A percentile compares a stretch with the other conserved stretches of the same genome.
These are phyloP conservation scores for Vicia faba DNA, from an alignment of 306 rosid genomes.

Conservation along the genomic window DNA sequence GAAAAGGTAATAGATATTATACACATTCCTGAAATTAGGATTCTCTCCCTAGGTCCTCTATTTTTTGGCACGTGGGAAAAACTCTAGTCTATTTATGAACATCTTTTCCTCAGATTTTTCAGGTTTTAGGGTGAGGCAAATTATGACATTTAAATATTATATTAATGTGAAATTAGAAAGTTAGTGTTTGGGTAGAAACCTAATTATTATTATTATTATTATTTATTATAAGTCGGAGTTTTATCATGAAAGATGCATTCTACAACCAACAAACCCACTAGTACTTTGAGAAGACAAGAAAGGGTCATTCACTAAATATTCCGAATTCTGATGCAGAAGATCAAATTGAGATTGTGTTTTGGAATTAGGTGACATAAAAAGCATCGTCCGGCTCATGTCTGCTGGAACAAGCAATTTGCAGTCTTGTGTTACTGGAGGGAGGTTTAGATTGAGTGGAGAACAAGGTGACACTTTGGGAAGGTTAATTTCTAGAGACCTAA, in stretches of 20 bases:
- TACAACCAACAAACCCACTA: too few relatives aligned
- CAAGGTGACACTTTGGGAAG: background rate
- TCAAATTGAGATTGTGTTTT: slow-evolving; percentile 9
- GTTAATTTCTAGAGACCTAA: background rate
- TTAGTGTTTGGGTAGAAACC: background rate
- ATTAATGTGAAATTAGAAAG: slow-evolving; percentile 4
- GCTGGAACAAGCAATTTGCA: slow-evolving; percentile 6
- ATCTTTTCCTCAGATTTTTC: slow-evolving; percentile 1
- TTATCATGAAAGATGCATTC: background rate
- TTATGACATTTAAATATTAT: background rate
- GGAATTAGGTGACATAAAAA: background rate
- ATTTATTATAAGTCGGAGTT: background rate
- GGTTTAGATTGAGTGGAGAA: background rate
- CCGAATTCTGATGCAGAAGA: slow-evolving; percentile 21
- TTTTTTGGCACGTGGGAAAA: background rate
- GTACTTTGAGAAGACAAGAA: background rate
- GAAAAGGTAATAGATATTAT: too few relatives aligned
- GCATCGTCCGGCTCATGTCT: background rate
- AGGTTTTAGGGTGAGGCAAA: background rate
- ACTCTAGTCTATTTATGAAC: slow-evolving; percentile 8
- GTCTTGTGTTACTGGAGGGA: background rate
- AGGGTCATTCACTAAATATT: background rate
- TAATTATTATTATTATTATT: background rate
- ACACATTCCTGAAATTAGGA: too few relatives aligned
- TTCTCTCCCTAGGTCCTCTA: too few relatives aligned